Evolutionary conservation across 306 rosid genomes (phyloP), one percentile per base, ranked within the genome.

Genomic region (Cucumis melo): DNA sequence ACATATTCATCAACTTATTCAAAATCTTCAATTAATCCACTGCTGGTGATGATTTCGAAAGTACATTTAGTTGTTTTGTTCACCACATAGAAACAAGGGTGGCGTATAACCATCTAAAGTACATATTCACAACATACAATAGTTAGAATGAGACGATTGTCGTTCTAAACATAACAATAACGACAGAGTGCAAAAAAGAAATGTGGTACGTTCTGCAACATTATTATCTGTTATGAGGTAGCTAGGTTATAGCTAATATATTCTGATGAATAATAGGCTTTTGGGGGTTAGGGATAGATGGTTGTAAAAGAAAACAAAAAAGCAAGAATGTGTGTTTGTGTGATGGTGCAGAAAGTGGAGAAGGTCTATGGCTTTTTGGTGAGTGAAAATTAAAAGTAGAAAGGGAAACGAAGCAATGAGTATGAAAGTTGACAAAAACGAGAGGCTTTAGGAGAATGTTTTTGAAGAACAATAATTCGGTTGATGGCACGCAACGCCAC

Each of bases 351-450:
- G 5, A 29, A 32, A 62, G 67, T 61, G 42, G 42, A 13, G 66
- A 60, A 27, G 1, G 4, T 60, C 10, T 60, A 14, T 60, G 66
- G 41, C 13, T 23, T 34, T 34, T 8, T 51, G 20, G 70, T 63
- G 70, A 32, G 14, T 63, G 39, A 1, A 29, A 61, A 27, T 63
- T 3, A 63, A 63, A 60, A 27, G n/a, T 12, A 19, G 68, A 46
- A 63, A 65, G n/a, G 21, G 10, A 17, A 64, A 38, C 24, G 56
- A 23, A 68, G 55, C 21, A 68, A 68, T 68, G 74, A 68, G 56
- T 68, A 6, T 68, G 8, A 44, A 44, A 44, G 74, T 68, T 68
- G 74, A 68, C 74, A 68, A 68, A 68, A 68, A 68, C 74, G 2
- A 68, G 38, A 68, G 36, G 36, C 20, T 44, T 23, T 68, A 44